Base-by-base conservation (phyloP, 768 basidiomycete species). In the Sporobolomyces roseus region DNA sequence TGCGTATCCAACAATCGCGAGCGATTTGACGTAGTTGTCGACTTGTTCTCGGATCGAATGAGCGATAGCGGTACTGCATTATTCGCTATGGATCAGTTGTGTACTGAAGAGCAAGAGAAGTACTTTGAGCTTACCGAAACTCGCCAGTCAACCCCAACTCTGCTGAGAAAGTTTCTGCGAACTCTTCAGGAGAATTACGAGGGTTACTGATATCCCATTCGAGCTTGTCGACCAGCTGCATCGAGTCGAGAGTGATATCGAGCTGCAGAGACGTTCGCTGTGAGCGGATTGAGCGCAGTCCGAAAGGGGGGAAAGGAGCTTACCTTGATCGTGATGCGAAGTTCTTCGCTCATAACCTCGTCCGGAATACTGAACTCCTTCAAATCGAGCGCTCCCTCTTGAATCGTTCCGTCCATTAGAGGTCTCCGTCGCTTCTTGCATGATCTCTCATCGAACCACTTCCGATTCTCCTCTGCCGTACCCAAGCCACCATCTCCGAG, bases 31-130 rank as follows among this genome's bases (percentile, higher is more conserved):
- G 80, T 92, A 92, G 3, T 87, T 85, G 67, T 93, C 88, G 10
- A 93, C 85, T 81, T 99, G 96, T 78, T 99, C 96, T 35, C 94
- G 86, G 74, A 98, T 98, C 27, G 88, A 88, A 78, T 98, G 94
- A 0, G 92, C 87, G 68, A 99, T 90, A 29, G 93, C 92, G 19
- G 93, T 97, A 77, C 92, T 94, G 73, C n/a, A 53, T 27, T 3
- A 25, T 3, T 10, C 17, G n/a, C 7, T 12, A 48, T 48, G n/a
- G 27, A 23, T 63, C 35, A 21, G 30, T 10, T 23, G 5, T 58
- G 53, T 54, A 4, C 35, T n/a, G 32, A 10, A 35, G 7, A 33
- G 51, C 4, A 36, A 21, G 35, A 43, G 38, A 17, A 9, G 16
- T 45, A 7, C 13, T 14, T n/a, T 32, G 3, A n/a, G 80, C 89